Percentiles rank a stretch among this genome's conserved stretches.
Evolutionary conservation across 1,284 basidiomycete species (phyloP).

Genomic region (Tylopilus orsonianus): DNA sequence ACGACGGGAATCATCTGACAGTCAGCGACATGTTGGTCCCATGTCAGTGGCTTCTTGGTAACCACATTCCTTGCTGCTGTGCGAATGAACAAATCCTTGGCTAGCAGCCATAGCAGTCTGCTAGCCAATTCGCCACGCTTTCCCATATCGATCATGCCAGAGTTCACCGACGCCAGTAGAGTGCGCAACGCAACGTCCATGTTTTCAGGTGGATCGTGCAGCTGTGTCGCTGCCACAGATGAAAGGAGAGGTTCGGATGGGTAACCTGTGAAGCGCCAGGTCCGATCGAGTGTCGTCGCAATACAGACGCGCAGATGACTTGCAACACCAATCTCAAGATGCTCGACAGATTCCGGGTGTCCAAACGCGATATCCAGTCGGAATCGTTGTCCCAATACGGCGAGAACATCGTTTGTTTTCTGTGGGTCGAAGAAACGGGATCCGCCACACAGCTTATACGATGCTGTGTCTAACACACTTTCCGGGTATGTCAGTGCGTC

Average conservation of each 20-base stretch:
- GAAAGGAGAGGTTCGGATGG: not conserved
- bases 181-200: not conserved
- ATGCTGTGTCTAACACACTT: not conserved
- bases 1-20: conserved; percentile 7
- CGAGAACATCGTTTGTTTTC: not conserved
- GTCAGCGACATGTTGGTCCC: not conserved
- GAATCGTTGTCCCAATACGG: not conserved
- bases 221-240: not conserved
- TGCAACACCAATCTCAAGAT: not conserved
- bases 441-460: conserved; percentile 1
- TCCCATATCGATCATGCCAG: not conserved
- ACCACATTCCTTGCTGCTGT: not conserved
- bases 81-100: not conserved
- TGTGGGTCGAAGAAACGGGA: not conserved
- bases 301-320: not conserved
- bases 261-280: not conserved
- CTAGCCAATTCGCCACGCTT: not conserved
- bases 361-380: not conserved
- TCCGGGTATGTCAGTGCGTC: not conserved
- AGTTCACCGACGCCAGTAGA: not conserved
- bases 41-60: not conserved
- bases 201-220: not conserved
- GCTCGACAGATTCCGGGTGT: not conserved
- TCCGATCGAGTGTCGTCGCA: not conserved
- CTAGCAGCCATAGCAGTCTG: conserved; percentile 5